phyloP scores from a whole-genome alignment of 306 rosid species.

The Trichosanthes truncata region DNA sequence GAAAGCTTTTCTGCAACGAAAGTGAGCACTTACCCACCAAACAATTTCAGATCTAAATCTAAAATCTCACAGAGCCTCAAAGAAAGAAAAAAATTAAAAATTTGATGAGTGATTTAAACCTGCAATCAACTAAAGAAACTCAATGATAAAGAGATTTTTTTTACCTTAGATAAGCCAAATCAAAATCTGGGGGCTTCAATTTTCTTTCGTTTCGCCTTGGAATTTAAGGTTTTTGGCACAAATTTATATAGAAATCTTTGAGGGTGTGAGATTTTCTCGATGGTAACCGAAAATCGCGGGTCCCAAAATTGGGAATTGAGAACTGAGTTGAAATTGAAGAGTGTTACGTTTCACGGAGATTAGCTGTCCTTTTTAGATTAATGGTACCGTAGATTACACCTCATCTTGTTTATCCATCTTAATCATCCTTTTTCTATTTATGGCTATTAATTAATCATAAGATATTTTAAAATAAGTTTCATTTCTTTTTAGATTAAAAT shows the following conservation, averaged over 20 bases:
- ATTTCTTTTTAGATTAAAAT: too few relatives aligned
- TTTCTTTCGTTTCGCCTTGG: background rate
- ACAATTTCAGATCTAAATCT: constrained; percentile 18
- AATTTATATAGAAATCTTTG: background rate
- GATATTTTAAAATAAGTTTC: background rate
- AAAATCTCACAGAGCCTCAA: background rate
- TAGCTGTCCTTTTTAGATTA: background rate
- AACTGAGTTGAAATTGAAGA: background rate
- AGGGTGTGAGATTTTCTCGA: background rate
- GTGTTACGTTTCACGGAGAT: constrained; percentile 1
- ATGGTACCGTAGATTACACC: background rate
- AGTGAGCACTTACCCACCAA: background rate
- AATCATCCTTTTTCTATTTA: background rate
- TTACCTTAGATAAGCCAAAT: background rate
- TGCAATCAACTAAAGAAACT: background rate
- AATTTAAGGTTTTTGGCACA: background rate
- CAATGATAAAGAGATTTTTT: background rate
- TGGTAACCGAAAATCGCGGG: background rate
- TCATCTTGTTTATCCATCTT: background rate
- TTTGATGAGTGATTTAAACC: background rate
- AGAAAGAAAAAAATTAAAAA: background rate
- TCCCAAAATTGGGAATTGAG: background rate
- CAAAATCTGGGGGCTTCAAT: background rate
- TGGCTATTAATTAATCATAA: background rate
- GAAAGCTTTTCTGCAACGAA: constrained; percentile 10